Evolutionary conservation across 2,329 filamentous ascomycete genomes (phyloP).

Genomic region (Pezicula neosporulosa): DNA sequence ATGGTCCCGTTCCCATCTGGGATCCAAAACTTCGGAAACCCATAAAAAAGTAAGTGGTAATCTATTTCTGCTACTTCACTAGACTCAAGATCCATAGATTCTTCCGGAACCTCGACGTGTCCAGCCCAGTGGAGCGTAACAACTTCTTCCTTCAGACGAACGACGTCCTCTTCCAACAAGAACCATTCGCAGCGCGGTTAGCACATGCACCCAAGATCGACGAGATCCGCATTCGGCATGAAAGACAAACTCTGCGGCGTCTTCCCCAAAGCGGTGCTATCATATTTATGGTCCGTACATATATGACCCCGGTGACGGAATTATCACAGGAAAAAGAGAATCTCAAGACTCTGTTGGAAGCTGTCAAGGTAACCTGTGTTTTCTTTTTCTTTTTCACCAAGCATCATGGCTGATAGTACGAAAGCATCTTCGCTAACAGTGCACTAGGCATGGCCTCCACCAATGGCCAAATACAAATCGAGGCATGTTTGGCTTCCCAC

Average conservation of each 20-base stretch:
- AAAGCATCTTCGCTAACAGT: no score
- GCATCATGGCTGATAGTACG: no score
- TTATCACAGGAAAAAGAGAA: slow-evolving; percentile 20
- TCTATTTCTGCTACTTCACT: neutral
- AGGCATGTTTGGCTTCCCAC: slow-evolving; percentile 29
- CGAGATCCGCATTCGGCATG: slow-evolving; percentile 40
- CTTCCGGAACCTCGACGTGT: slow-evolving; percentile 35
- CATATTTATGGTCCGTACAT: slow-evolving; percentile 42
- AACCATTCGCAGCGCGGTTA: slow-evolving; percentile 16
- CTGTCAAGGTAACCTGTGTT: slow-evolving; percentile 36
- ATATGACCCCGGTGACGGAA: slow-evolving; percentile 34
- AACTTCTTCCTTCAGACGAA: slow-evolving; percentile 11
- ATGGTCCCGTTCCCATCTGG: slow-evolving; percentile 43
- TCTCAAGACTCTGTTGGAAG: slow-evolving; percentile 17
- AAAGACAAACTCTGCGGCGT: slow-evolving; percentile 41
- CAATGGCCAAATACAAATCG: slow-evolving; percentile 38
- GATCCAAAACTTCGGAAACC: slow-evolving; percentile 37
- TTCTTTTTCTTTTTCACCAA: no score
- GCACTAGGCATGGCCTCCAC: slow-evolving; percentile 31
- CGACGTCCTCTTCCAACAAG: slow-evolving; percentile 25
- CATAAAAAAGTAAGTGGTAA: slow-evolving; percentile 34
- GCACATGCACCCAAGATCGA: slow-evolving; percentile 22
- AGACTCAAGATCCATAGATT: slow-evolving; percentile 29
- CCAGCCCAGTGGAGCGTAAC: slow-evolving; percentile 26
- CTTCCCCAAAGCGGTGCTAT: slow-evolving; percentile 38